Percentiles rank a stretch among this genome's conserved stretches.
These are phyloP conservation scores for Medicago arabica DNA, from an alignment of 306 rosid species.

Conservation along the genomic window DNA sequence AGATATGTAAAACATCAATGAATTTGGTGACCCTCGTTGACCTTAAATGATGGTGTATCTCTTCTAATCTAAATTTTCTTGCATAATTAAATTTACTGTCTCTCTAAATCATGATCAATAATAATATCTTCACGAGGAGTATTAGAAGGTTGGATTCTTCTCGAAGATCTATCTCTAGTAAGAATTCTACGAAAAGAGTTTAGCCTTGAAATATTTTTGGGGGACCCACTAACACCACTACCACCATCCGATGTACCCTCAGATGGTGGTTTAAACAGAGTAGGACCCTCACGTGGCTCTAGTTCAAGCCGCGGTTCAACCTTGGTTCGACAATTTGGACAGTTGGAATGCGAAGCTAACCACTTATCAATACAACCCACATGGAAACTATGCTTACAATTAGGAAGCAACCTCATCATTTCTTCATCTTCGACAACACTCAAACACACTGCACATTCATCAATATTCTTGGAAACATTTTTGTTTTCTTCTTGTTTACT, in stretches of 20 bases:
- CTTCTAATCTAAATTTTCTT: background rate
- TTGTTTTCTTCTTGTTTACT: background rate
- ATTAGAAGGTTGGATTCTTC: constrained; percentile 47
- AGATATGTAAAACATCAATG: background rate
- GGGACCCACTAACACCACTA: constrained; percentile 2
- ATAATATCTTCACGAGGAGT: constrained; percentile 29
- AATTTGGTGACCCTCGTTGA: background rate
- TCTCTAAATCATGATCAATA: constrained; percentile 59
- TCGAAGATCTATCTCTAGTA: constrained; percentile 56
- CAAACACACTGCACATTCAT: constrained; percentile 69
- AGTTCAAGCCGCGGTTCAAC: constrained; percentile 50
- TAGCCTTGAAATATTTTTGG: constrained; percentile 47
- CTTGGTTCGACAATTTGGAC: constrained; percentile 67
- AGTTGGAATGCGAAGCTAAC: constrained; percentile 59
- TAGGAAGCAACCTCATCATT: constrained; percentile 55
- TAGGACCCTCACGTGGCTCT: constrained; percentile 57
- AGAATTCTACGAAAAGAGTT: constrained; percentile 65
- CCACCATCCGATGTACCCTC: constrained; percentile 50
- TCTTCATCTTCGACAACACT: constrained; percentile 55
- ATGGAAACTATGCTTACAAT: constrained; percentile 71
- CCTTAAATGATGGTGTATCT: background rate
- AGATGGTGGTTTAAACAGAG: constrained; percentile 2
- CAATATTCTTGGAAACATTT: background rate
- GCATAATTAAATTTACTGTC: constrained; percentile 40
- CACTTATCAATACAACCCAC: constrained; percentile 64